phyloP scores from a whole-genome alignment of 1,139 yeast genomes.

The Geotrichum klebahnii region DNA sequence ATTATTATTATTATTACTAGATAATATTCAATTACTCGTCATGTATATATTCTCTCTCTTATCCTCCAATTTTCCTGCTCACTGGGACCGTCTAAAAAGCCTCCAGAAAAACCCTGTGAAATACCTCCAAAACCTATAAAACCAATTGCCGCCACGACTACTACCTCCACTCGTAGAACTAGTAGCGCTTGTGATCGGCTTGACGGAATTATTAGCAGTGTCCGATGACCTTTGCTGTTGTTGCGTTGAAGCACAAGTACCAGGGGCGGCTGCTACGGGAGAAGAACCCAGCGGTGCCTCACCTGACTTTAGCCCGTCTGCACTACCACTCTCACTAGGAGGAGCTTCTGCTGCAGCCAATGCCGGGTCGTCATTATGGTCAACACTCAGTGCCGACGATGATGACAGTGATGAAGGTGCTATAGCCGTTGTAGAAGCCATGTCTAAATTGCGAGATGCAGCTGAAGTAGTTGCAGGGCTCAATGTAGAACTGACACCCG shows the following conservation, averaged over 20 bases:
- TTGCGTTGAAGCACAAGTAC: background rate
- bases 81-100: conserved; percentile 15
- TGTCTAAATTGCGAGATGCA: background rate
- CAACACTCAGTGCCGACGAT: background rate
- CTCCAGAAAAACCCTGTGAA: conserved; percentile 18
- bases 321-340: background rate
- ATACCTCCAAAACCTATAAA: conserved; percentile 6
- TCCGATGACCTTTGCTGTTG: background rate
- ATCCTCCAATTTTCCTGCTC: background rate
- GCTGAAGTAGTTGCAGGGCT: background rate
- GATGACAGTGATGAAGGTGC: conserved; percentile 1
- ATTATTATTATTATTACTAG: too few relatives aligned
- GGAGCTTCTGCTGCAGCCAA: background rate
- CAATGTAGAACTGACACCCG: background rate
- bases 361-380: background rate
- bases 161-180: too few relatives aligned
- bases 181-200: conserved; percentile 5
- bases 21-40: too few relatives aligned
- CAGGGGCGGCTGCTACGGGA: too few relatives aligned
- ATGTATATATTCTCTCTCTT: too few relatives aligned
- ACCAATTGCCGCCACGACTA: conserved; percentile 1
- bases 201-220: conserved; percentile 6
- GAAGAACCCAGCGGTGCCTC: too few relatives aligned
- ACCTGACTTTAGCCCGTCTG: background rate
- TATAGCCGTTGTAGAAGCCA: background rate